Base-by-base conservation (phyloP, 1,284 basidiomycete species). In the Tylopilus sp. region DNA sequence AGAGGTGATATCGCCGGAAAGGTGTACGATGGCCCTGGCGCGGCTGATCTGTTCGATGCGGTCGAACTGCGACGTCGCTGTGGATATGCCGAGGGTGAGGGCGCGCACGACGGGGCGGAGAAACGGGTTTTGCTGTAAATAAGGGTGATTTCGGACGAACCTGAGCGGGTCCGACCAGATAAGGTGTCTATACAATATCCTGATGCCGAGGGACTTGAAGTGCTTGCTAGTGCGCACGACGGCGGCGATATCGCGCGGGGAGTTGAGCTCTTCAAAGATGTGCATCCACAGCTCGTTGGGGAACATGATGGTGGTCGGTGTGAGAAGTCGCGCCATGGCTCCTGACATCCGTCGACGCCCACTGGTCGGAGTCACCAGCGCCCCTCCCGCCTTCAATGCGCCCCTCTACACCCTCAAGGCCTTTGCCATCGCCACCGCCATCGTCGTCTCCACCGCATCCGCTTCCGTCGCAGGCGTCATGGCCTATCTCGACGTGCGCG, bases 401-500 rank as follows among this genome's bases (percentile, higher is more conserved):
- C 67, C 71, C 0, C 54, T 79, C 2, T 68, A 73, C 49, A 63
- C 69, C 6, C 50, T 73, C n/a, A 74, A 72, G 48, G 77, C 77
- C 0, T 74, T 77, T 25, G 56, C 70, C 21, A 63, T 75, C 30
- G 76, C 77, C 8, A 78, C 76, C 0, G 44, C 67, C n/a, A 44
- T 71, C 23, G 73, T 77, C 34, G 41, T 63, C 7, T 55, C 58
- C 1, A 63, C 63, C 12, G 74, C 70, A 0, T 52, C 62, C 6
- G 57, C 58, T 0, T 60, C 68, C 1, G 61, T 76, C 4, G 70
- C 60, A 44, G 72, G 70, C 5, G 62, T 76, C 29, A 71, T 71
- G 63, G 54, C 60, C 21, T 69, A 66, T 40, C 53, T 77, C 29
- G 72, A 70, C 23, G 72, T 75, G 2, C 59, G 61, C 50, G 60